A percentile compares a stretch with the other conserved stretches of the same genome.
phyloP scores from a whole-genome alignment of 1,139 yeast species.

The Yamadazyma diospyri region DNA sequence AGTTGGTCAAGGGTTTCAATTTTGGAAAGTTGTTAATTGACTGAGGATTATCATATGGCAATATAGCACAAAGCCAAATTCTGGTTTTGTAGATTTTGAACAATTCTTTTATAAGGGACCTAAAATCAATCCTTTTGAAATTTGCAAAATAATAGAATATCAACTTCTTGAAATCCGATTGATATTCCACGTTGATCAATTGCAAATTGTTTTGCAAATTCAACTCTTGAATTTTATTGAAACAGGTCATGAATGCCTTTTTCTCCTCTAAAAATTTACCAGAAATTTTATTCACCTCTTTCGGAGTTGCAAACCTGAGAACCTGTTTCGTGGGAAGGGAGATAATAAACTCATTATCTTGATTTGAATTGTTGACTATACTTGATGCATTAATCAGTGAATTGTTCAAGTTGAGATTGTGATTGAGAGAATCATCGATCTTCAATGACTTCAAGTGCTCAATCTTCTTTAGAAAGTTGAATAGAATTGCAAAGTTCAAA shows the following conservation, averaged over 20 bases:
- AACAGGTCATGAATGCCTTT: slow-evolving; percentile 45
- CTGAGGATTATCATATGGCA: slow-evolving; percentile 36
- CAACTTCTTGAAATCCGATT: slow-evolving; percentile 89
- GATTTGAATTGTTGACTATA: slow-evolving; percentile 37
- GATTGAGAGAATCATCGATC: slow-evolving; percentile 17
- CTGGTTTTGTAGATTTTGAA: slow-evolving; percentile 93
- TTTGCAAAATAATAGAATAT: slow-evolving; percentile 84
- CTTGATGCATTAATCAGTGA: slow-evolving; percentile 23
- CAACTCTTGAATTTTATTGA: slow-evolving; percentile 43
- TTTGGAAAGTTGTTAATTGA: slow-evolving; percentile 16
- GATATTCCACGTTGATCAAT: slow-evolving; percentile 80
- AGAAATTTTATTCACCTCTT: slow-evolving; percentile 42
- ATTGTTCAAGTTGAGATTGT: slow-evolving; percentile 1
- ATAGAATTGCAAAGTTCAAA: slow-evolving; percentile 59
- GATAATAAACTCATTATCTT: slow-evolving; percentile 46
- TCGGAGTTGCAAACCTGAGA: slow-evolving; percentile 46
- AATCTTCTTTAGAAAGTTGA: slow-evolving; percentile 74
- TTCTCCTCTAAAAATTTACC: slow-evolving; percentile 46
- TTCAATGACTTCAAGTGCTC: slow-evolving; percentile 78
- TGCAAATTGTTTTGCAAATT: slow-evolving; percentile 40
- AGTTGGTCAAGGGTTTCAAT: slow-evolving; percentile 13
- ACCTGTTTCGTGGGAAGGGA: slow-evolving; percentile 50
- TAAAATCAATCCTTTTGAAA: slow-evolving; percentile 81
- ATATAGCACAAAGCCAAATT: slow-evolving; percentile 94
- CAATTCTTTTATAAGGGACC: slow-evolving; percentile 86